Percentiles rank a stretch among this genome's conserved stretches.
These are phyloP conservation scores for Dactylella cylindrospora DNA, from an alignment of 2,329 filamentous ascomycete species.

Conservation along the genomic window DNA sequence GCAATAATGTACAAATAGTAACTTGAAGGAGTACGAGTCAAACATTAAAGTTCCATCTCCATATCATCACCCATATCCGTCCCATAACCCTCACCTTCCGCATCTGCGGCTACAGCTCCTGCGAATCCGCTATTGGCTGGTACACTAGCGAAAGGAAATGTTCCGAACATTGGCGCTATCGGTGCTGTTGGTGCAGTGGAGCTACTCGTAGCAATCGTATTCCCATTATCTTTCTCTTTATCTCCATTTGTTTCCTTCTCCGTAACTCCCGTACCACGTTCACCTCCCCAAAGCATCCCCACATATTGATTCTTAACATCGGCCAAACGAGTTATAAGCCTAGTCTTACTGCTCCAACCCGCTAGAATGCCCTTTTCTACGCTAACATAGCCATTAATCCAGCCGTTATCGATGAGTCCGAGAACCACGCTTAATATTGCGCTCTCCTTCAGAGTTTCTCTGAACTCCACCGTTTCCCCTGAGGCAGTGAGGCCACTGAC, in stretches of 20 bases:
- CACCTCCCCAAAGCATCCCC: constrained; percentile 38
- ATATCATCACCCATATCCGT: constrained; percentile 38
- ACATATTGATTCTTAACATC: constrained; percentile 40
- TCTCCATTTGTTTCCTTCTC: constrained; percentile 23
- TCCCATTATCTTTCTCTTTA: background rate
- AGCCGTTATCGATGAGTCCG: constrained; percentile 38
- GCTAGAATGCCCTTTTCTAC: constrained; percentile 38
- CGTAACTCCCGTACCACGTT: constrained; percentile 31
- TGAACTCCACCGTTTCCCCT: constrained; percentile 10
- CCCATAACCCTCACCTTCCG: constrained; percentile 15
- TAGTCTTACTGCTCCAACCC: constrained; percentile 43
- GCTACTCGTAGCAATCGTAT: background rate
- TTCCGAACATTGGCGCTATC: constrained; percentile 15
- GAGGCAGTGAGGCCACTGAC: constrained; percentile 16
- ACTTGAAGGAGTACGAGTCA: background rate
- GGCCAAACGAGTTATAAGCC: constrained; percentile 33
- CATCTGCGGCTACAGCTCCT: constrained; percentile 11
- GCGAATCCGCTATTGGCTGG: too few species aligned
- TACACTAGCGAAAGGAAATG: constrained; percentile 1
- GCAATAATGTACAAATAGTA: too few species aligned
- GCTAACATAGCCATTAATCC: constrained; percentile 40
- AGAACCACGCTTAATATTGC: constrained; percentile 34
- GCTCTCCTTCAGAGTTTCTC: constrained; percentile 27
- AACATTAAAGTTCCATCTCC: constrained; percentile 34
- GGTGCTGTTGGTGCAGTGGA: too few species aligned